These are phyloP conservation scores for Debaryomyces castellii DNA, from an alignment of 805 yeast genomes.

Conservation along the genomic window DNA sequence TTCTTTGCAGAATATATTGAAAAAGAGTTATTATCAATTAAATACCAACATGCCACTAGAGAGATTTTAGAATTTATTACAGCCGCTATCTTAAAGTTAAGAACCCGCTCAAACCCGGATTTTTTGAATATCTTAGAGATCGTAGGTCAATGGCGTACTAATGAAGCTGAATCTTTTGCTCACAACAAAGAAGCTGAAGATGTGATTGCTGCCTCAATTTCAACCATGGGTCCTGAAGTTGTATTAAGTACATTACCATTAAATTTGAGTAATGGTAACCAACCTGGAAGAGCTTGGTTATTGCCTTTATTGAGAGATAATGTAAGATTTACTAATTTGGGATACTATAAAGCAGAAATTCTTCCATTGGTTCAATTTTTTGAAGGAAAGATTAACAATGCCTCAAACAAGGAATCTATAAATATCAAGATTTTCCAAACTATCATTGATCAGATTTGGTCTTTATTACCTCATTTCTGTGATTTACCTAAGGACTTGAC, in stretches of 20 bases:
- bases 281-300: conserved; percentile 93
- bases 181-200: conserved; percentile 74
- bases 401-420: conserved; percentile 55
- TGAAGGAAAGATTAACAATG: conserved; percentile 42
- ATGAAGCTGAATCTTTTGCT: conserved; percentile 67
- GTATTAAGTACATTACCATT: conserved; percentile 77
- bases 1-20: conserved; percentile 52
- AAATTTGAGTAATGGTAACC: conserved; percentile 59
- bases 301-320: conserved; percentile 88
- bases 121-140: conserved; percentile 63
- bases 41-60: conserved; percentile 71
- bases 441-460: conserved; percentile 89
- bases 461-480: conserved; percentile 83
- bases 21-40: conserved; percentile 64
- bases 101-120: conserved; percentile 68
- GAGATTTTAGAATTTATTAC: conserved; percentile 71
- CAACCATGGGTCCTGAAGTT: conserved; percentile 82
- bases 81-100: conserved; percentile 60
- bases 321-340: conserved; percentile 67
- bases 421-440: conserved; percentile 80
- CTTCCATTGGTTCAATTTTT: conserved; percentile 65
- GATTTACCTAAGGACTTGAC: conserved; percentile 78
- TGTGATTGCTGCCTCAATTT: conserved; percentile 75
- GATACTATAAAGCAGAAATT: conserved; percentile 60
- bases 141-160: conserved; percentile 85